Percentiles rank a stretch among this genome's conserved stretches.
Evolutionary conservation across 257 asterid genomes (phyloP).

Genomic region (Nicotiana paniculata): DNA sequence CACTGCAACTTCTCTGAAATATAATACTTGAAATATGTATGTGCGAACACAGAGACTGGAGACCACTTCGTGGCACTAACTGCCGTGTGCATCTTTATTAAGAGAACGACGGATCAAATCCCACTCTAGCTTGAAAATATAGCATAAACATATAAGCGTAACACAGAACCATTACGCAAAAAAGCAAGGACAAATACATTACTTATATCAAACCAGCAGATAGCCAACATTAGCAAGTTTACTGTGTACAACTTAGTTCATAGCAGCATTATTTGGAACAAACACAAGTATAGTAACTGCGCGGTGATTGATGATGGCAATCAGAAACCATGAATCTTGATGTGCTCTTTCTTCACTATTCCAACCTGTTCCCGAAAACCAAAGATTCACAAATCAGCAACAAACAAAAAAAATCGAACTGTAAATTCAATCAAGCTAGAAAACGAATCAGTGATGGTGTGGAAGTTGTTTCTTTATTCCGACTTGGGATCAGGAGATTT

Average conservation of each 20-base stretch:
- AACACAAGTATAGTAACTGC: not conserved
- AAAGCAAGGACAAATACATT: not conserved
- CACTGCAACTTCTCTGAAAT: not conserved
- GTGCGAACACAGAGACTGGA: not conserved
- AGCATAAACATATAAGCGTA: no score
- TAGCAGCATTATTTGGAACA: not conserved
- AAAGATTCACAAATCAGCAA: not conserved
- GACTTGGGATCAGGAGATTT: not conserved
- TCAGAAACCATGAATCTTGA: slow-evolving; percentile 48
- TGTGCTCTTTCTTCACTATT: slow-evolving; percentile 39
- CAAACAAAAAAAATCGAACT: not conserved
- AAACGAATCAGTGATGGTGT: not conserved
- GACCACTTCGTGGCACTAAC: not conserved
- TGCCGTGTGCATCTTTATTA: not conserved
- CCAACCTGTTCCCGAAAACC: slow-evolving; percentile 20
- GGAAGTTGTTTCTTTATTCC: not conserved
- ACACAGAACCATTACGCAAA: no score
- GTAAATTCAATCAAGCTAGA: not conserved
- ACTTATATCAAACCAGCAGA: not conserved
- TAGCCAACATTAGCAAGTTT: not conserved
- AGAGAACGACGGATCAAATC: not conserved
- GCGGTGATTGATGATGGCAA: not conserved
- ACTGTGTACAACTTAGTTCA: not conserved
- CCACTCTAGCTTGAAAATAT: not conserved
- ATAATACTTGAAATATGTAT: not conserved